These are phyloP conservation scores for Heliamphora exappendiculata DNA, from an alignment of 148 eudicot species.

Conservation along the genomic window DNA sequence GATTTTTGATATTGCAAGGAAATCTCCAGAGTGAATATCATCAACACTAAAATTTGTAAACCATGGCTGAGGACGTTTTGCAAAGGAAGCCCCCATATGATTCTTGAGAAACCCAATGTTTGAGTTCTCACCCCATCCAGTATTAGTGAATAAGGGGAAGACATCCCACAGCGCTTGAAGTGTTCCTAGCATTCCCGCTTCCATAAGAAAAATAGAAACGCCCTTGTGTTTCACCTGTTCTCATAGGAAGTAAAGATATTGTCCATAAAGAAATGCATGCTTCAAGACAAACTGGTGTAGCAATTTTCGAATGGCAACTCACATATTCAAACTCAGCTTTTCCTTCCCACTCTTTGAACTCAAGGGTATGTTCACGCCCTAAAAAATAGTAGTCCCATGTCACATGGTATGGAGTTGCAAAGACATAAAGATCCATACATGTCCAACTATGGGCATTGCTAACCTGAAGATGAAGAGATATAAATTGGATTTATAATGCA, in stretches of 20 bases:
- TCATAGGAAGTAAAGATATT: background rate
- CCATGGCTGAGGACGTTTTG: slow-evolving; percentile 86
- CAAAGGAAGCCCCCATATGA: slow-evolving; percentile 84
- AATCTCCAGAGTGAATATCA: slow-evolving; percentile 90
- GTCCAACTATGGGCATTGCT: slow-evolving; percentile 85
- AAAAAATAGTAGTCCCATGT: slow-evolving; percentile 84
- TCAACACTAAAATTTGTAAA: slow-evolving; percentile 59
- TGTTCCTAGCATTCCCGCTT: slow-evolving; percentile 95
- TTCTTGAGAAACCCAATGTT: slow-evolving; percentile 74
- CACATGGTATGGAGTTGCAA: slow-evolving; percentile 95
- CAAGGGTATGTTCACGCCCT: slow-evolving; percentile 79
- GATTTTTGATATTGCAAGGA: slow-evolving; percentile 86
- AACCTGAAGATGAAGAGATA: slow-evolving; percentile 40
- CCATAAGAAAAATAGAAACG: slow-evolving; percentile 85
- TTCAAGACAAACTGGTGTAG: background rate
- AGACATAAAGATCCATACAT: slow-evolving; percentile 89
- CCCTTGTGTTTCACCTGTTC: slow-evolving; percentile 81
- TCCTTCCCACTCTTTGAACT: slow-evolving; percentile 76
- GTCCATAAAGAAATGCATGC: background rate
- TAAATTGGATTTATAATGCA: background rate
- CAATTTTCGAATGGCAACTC: slow-evolving; percentile 21
- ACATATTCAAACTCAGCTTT: slow-evolving; percentile 90
- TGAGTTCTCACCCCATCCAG: slow-evolving; percentile 85
- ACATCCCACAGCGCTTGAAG: slow-evolving; percentile 81
- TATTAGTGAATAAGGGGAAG: slow-evolving; percentile 79